These are phyloP conservation scores for Rutstroemia sp. DNA, from an alignment of 2,329 filamentous ascomycete genomes.

Conservation along the genomic window DNA sequence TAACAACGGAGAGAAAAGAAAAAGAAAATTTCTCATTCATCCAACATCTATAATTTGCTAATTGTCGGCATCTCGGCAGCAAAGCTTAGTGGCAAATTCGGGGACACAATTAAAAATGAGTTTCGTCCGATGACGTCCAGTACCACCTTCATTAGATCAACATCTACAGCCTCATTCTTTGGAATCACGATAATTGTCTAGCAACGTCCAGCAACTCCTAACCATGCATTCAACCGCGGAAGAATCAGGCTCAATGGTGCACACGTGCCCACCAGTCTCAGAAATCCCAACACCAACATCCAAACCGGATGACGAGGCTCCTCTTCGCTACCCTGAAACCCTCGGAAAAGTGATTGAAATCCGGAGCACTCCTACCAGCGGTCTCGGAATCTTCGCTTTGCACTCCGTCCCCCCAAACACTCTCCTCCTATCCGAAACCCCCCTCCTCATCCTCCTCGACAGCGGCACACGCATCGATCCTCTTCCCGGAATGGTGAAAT, in stretches of 20 bases:
- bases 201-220: no score
- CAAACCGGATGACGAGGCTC: background rate
- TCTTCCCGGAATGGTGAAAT: conserved; percentile 12
- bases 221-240: background rate
- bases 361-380: conserved; percentile 13
- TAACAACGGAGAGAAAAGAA: no score
- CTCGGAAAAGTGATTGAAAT: conserved; percentile 18
- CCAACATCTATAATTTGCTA: no score
- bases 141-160: no score
- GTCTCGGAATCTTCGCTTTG: conserved; percentile 21
- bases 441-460: conserved; percentile 18
- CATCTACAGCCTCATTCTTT: no score
- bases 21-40: no score
- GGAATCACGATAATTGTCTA: no score
- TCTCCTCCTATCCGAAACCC: conserved; percentile 18
- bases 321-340: conserved; percentile 19
- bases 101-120: no score
- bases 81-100: no score
- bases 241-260: background rate
- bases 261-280: background rate
- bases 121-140: no score
- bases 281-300: background rate
- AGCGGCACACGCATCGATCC: conserved; percentile 15
- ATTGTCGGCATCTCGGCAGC: no score
- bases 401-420: conserved; percentile 15